Conservation (phyloP, 371 early-diverging fungal species). For the Mortierella sp. region DNA sequence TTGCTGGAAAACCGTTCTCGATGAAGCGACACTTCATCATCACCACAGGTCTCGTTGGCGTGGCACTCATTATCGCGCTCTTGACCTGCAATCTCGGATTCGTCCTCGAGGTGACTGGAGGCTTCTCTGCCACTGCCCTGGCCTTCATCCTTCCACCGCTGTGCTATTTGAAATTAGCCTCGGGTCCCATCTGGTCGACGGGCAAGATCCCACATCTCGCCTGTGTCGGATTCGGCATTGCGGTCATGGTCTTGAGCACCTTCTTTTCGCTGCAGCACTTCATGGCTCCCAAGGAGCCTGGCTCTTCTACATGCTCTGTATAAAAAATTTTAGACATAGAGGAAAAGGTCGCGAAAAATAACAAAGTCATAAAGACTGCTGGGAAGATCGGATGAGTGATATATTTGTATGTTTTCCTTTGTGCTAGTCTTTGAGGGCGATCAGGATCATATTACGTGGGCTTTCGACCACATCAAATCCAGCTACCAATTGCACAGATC, state of each 20-base stretch:
- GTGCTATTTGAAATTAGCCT: constrained; percentile 73
- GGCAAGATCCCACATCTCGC: constrained; percentile 72
- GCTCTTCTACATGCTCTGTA: constrained; percentile 17
- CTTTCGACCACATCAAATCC: constrained; percentile 54
- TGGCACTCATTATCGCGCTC: constrained; percentile 69
- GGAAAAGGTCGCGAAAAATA: neutral
- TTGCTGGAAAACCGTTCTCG: constrained; percentile 62
- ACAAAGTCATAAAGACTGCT: neutral
- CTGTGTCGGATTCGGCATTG: constrained; percentile 72
- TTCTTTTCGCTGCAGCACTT: constrained; percentile 54
- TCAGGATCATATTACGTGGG: constrained; percentile 52
- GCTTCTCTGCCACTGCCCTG: constrained; percentile 81
- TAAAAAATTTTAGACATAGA: constrained; percentile 11
- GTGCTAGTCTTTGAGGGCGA: constrained; percentile 40
- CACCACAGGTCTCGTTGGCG: constrained; percentile 70
- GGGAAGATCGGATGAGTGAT: neutral
- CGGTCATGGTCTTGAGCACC: constrained; percentile 77
- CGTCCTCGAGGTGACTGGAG: constrained; percentile 83
- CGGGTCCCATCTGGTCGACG: constrained; percentile 61
- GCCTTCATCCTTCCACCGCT: constrained; percentile 83
- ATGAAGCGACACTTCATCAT: constrained; percentile 66
- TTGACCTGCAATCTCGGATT: constrained; percentile 79
- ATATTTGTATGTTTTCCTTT: neutral
- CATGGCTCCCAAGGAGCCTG: constrained; percentile 29
- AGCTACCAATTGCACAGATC: constrained; percentile 38